Conservation (phyloP, 2,329 filamentous ascomycete species). For the Dothidotthia symphoricarpi region DNA sequence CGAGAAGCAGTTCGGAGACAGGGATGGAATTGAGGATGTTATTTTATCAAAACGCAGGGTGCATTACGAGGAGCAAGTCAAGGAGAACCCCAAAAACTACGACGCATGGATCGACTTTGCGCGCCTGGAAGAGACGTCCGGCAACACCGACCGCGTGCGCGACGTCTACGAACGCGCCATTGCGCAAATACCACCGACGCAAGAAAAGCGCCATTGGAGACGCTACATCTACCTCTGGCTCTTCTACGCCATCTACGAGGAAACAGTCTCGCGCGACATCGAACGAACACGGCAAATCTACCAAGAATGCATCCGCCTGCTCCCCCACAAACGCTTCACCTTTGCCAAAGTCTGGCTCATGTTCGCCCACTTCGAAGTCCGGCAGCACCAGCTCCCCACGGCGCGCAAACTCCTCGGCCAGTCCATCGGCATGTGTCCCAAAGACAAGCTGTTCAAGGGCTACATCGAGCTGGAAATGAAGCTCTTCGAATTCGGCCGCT, state of each 20-base stretch:
- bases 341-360: constrained; percentile 96
- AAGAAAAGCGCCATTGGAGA: constrained; percentile 96
- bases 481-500: constrained; percentile 89
- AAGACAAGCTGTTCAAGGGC: constrained; percentile 90
- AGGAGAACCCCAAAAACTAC: constrained; percentile 94
- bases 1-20: constrained; percentile 95
- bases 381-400: constrained; percentile 74
- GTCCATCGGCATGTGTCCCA: constrained; percentile 90
- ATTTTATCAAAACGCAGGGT: constrained; percentile 91
- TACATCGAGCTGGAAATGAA: constrained; percentile 93
- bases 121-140: constrained; percentile 80
- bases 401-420: constrained; percentile 88
- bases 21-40: constrained; percentile 90
- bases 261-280: constrained; percentile 76
- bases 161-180: constrained; percentile 96
- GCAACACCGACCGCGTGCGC: constrained; percentile 77
- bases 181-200: constrained; percentile 88
- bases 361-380: constrained; percentile 89
- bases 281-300: constrained; percentile 86
- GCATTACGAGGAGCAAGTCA: constrained; percentile 90
- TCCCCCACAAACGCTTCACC: constrained; percentile 95
- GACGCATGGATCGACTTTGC: constrained; percentile 97
- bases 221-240: constrained; percentile 98
- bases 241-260: constrained; percentile 95
- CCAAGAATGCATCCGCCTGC: constrained; percentile 77